These are phyloP conservation scores for Coleophoma cylindrospora DNA, from an alignment of 2,329 filamentous ascomycete genomes.

Conservation along the genomic window DNA sequence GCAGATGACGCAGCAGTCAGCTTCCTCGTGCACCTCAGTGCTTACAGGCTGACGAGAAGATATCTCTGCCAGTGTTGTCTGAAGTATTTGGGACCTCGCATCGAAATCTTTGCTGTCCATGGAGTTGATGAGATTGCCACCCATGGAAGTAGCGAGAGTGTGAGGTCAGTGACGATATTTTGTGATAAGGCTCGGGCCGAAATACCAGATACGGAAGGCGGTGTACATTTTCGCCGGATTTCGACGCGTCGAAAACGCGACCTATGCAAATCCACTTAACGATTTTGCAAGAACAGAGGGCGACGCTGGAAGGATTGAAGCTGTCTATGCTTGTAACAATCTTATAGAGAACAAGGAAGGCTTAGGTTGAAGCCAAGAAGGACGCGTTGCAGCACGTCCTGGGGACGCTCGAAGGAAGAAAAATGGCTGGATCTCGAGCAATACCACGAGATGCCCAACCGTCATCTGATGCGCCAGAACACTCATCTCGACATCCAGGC, in stretches of 20 bases:
- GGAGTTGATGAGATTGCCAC: constrained; percentile 3
- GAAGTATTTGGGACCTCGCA: constrained; percentile 35
- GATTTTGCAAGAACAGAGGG: too few species aligned
- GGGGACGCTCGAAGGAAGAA: too few species aligned
- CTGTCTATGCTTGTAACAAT: too few species aligned
- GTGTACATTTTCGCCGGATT: neutral
- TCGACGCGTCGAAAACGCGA: neutral
- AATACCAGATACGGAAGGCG: neutral
- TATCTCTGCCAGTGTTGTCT: constrained; percentile 38
- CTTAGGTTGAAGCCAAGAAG: too few species aligned
- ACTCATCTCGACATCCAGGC: constrained; percentile 4
- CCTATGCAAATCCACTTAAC: neutral
- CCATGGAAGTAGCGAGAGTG: neutral
- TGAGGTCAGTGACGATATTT: too few species aligned
- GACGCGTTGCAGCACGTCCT: too few species aligned
- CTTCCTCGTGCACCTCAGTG: constrained; percentile 24
- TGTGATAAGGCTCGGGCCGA: too few species aligned
- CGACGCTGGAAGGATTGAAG: too few species aligned
- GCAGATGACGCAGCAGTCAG: constrained; percentile 77
- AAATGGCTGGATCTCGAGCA: too few species aligned
- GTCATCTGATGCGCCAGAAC: too few species aligned
- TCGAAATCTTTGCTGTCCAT: constrained; percentile 33
- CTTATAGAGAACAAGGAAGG: too few species aligned
- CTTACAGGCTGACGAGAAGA: constrained; percentile 20
- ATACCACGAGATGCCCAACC: too few species aligned